Evolutionary conservation across 2,329 filamentous ascomycete genomes (phyloP), one percentile per base, ranked within the genome.

Genomic region (Sporothrix variecibatus): DNA sequence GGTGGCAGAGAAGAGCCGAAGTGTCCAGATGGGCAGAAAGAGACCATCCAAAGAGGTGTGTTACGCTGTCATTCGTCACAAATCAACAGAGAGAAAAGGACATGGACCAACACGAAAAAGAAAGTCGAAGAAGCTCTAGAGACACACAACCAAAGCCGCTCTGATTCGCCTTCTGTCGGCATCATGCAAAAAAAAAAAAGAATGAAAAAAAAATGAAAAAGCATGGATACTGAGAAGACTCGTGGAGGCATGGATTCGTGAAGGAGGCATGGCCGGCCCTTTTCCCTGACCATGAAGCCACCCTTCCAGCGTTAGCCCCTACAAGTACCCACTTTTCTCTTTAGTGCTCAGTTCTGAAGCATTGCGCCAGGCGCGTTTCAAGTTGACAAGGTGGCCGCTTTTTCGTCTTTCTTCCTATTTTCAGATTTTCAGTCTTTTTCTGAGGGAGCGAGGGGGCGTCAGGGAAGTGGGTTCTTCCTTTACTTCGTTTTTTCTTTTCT

Each of bases 331-430:
- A 49, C 28, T 51, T 67, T 43, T 38, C 2, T 23, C 12, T 3
- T 53, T 23, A 7, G 34, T 34, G 49, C 51, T 43, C 51, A 34
- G 49, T 81, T 84, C 83, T 85, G 84, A 86, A 81, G 85, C 84
- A 85, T 74, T 84, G 84, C 84, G 80, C 83, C 85, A 85, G 84
- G 82, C 82, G 80, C 79, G 85, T 87, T 87, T 87, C 85, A 86
- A 76, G 78, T 82, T 83, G 79, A 82, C 79, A 81, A 81, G 80
- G 77, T 65, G 51, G 46, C 76, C 76, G 53, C 31, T 70, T 51
- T 73, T 17, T 43, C 34, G 38, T 49, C 20, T 26, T 40, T 26
- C 28, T 12, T 9, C 7, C n/a, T 60, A 34, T 69, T 69, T 68
- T 68, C 26, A 17, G 28, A 23, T 38, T 56, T 68, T 31, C 20